These are phyloP conservation scores for Solanum bulbocastanum DNA, from an alignment of 257 asterid genomes.

Conservation along the genomic window DNA sequence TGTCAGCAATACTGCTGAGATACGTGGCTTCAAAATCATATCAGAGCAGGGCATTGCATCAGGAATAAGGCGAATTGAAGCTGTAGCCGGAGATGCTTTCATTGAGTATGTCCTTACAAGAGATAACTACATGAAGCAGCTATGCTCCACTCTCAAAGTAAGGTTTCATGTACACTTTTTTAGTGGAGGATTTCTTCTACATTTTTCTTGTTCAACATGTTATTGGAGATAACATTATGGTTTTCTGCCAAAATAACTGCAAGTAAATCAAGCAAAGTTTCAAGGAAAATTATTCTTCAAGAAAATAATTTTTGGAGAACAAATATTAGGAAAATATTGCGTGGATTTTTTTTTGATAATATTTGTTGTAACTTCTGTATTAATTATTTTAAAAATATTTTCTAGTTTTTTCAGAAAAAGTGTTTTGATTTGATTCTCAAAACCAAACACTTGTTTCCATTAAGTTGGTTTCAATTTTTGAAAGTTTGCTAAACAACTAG, in stretches of 20 bases:
- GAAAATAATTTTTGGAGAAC: not conserved
- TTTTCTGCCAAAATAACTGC: not conserved
- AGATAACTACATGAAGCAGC: conserved; percentile 87
- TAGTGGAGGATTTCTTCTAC: not conserved
- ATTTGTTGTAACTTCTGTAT: not conserved
- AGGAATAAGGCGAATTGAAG: conserved; percentile 88
- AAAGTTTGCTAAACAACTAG: not conserved
- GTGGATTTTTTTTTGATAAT: not conserved
- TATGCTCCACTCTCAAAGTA: conserved; percentile 91
- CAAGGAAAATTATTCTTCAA: not conserved
- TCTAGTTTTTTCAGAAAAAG: not conserved
- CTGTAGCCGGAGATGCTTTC: conserved; percentile 93
- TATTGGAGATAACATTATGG: not conserved
- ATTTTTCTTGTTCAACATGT: not conserved
- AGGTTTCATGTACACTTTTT: not conserved
- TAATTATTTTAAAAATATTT: not conserved
- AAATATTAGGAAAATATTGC: not conserved
- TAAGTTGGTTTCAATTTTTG: not conserved
- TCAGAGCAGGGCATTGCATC: conserved; percentile 88
- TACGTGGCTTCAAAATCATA: conserved; percentile 80
- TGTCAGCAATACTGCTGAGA: conserved; percentile 62
- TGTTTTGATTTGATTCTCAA: not conserved
- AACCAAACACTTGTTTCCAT: not conserved
- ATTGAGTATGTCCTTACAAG: conserved; percentile 72
- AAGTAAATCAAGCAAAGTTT: not conserved